These are phyloP conservation scores for Yamadazyma taylorii DNA, from an alignment of 1,139 yeast genomes.

Conservation along the genomic window DNA sequence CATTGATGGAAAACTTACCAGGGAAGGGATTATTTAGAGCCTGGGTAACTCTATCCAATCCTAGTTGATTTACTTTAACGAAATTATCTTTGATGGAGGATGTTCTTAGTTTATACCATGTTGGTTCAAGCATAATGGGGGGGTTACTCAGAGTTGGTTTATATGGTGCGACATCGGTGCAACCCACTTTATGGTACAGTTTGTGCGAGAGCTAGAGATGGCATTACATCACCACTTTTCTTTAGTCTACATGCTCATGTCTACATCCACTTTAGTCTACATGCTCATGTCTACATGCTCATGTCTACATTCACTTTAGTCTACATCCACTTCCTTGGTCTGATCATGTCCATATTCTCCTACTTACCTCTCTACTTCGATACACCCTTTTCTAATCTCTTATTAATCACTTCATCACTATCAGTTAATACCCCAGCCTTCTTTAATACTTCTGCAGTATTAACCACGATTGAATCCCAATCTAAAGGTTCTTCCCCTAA, in stretches of 20 bases:
- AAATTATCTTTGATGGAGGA: conserved; percentile 9
- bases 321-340: too few relatives aligned
- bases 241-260: too few relatives aligned
- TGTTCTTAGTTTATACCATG: conserved; percentile 10
- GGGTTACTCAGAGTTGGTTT: neutral
- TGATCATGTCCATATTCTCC: too few relatives aligned
- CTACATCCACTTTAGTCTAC: too few relatives aligned
- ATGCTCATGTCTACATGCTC: too few relatives aligned
- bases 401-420: conserved; percentile 27
- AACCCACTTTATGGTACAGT: too few relatives aligned
- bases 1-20: conserved; percentile 4
- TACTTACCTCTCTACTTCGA: conserved; percentile 18
- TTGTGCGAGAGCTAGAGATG: too few relatives aligned
- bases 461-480: conserved; percentile 35
- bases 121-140: conserved; percentile 11
- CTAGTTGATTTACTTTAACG: conserved; percentile 8
- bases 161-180: too few relatives aligned
- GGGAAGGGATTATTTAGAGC: conserved; percentile 6
- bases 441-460: conserved; percentile 58
- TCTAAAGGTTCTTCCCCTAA: conserved; percentile 42
- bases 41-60: conserved; percentile 6
- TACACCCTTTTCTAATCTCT: conserved; percentile 34
- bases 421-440: conserved; percentile 60
- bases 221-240: too few relatives aligned
- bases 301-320: too few relatives aligned